Percentiles rank a stretch among this genome's conserved stretches.
phyloP scores from a whole-genome alignment of 1,284 basidiomycete species.

The Butyriboletus appendiculatus region DNA sequence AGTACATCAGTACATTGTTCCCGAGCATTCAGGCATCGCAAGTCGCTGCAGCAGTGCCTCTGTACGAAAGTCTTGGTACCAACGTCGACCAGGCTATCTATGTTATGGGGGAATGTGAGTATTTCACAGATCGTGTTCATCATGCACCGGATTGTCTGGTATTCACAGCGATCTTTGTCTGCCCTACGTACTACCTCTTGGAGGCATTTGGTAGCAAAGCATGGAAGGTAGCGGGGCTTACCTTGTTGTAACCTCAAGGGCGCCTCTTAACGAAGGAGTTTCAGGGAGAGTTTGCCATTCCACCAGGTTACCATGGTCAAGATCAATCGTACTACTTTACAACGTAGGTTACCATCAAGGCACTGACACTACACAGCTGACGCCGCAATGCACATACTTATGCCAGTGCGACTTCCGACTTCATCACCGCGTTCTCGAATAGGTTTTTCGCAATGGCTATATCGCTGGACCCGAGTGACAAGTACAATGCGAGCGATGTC shows the following conservation, averaged over 20 bases:
- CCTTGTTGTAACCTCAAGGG: background rate
- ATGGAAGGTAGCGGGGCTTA: conserved; percentile 10
- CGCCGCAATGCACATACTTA: background rate
- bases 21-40: conserved; percentile 12
- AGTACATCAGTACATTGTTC: conserved; percentile 17
- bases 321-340: conserved; percentile 4
- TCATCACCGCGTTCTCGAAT: conserved; percentile 24
- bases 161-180: conserved; percentile 7
- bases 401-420: conserved; percentile 14
- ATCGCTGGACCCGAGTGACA: conserved; percentile 13
- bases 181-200: conserved; percentile 7
- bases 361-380: background rate
- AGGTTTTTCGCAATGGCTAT: conserved; percentile 22
- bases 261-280: background rate
- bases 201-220: conserved; percentile 4
- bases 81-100: conserved; percentile 25
- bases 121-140: background rate
- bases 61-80: conserved; percentile 11
- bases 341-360: background rate
- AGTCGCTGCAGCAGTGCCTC: background rate
- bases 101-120: conserved; percentile 45
- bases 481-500: conserved; percentile 12
- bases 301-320: conserved; percentile 7
- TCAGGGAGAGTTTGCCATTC: conserved; percentile 16
- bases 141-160: background rate